Conservation (phyloP, 2,329 filamentous ascomycete species). For the Amphichorda felina region DNA sequence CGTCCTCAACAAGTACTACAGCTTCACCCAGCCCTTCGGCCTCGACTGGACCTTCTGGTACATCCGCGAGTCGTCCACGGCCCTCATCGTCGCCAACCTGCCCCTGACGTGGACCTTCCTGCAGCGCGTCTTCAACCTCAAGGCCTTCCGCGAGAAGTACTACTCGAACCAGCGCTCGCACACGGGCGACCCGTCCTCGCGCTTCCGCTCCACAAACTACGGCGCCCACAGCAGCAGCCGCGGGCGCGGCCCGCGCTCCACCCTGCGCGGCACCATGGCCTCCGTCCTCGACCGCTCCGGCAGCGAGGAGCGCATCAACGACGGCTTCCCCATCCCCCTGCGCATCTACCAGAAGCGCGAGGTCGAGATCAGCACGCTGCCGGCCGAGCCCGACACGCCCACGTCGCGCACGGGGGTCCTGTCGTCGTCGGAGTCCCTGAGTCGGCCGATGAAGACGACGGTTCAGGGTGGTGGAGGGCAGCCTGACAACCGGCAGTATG, state of each 20-base stretch:
- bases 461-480: constrained; percentile 1
- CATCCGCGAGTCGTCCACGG: constrained; percentile 31
- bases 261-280: not conserved
- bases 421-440: constrained; percentile 2
- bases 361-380: constrained; percentile 2
- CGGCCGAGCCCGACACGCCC: not conserved
- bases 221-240: not conserved
- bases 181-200: not conserved
- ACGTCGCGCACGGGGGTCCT: not conserved
- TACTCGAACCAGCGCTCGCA: constrained; percentile 6
- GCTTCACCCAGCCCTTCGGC: constrained; percentile 24
- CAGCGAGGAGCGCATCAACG: constrained; percentile 4
- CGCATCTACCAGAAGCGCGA: constrained; percentile 10
- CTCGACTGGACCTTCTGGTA: constrained; percentile 30
- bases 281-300: not conserved
- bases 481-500: not conserved
- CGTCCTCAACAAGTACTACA: constrained; percentile 32
- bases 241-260: not conserved
- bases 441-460: constrained; percentile 3
- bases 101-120: constrained; percentile 29
- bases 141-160: constrained; percentile 10
- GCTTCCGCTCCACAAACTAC: constrained; percentile 1
- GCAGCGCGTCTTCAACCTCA: constrained; percentile 21
- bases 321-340: constrained; percentile 11
- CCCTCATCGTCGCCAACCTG: constrained; percentile 30